Evolutionary conservation across 2,329 filamentous ascomycete genomes (phyloP), one percentile per base, ranked within the genome.

Genomic region (Proliferodiscus dingleyae): DNA sequence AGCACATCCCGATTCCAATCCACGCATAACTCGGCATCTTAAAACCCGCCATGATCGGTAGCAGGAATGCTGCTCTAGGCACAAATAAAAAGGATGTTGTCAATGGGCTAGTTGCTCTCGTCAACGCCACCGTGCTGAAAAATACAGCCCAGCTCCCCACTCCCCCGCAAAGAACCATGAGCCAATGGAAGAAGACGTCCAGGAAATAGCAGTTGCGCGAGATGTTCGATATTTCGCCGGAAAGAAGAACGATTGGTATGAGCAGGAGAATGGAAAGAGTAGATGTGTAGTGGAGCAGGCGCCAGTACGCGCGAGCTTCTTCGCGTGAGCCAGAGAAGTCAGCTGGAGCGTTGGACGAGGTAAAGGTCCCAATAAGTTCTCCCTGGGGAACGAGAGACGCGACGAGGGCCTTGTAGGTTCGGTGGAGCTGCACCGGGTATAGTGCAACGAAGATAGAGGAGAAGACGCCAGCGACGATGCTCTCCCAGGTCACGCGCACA

Each of bases 111-210:
- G 73, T 77, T 2, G 71, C 68, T 49, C 73, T 68, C 15, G 72
- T 68, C 28, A 77, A 60, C 13, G 75, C 59, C 40, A 76, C 61
- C 2, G 69, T 72, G n/a, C 66, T 62, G 2, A 64, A 65, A 49
- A 77, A 75, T 4, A 75, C 69, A 4, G 71, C 67, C 60, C 69
- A 74, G 0, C 64, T 68, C 3, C 70, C 71, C 5, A 73, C 57
- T 2, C 71, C 71, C 2, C 71, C 71, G 45, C 71, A 71, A 3
- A 70, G 54, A 30, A 72, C 69, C 66, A 77, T 71, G 33, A 77
- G 61, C 74, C 74, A 77, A 62, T 76, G 75, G 58, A 72, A 78
- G 2, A 72, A 72, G 1, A 76, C 71, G 46, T 77, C 74, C 9
- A 77, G 66, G 59, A 75, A 72, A 43, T 75, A 75, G 45, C 74